Percentiles rank a stretch among this genome's conserved stretches.
These are phyloP conservation scores for Ganoderma sp. DNA, from an alignment of 1,284 basidiomycete species.

Conservation along the genomic window DNA sequence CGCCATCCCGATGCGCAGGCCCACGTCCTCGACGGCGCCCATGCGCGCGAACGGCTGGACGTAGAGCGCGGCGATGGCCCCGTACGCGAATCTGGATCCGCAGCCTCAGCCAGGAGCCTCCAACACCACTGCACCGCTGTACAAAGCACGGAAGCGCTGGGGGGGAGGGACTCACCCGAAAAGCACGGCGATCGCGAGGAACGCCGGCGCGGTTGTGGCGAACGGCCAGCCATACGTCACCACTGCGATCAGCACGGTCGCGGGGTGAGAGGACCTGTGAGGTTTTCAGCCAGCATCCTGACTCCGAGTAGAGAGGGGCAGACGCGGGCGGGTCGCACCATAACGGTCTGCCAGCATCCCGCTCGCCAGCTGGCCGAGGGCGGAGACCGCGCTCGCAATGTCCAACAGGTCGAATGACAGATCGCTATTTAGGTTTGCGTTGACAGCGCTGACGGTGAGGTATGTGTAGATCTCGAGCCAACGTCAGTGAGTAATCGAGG, in stretches of 20 bases:
- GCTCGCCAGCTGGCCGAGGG: constrained; percentile 45
- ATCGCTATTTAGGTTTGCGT: constrained; percentile 40
- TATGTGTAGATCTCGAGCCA: not conserved
- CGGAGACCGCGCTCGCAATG: constrained; percentile 50
- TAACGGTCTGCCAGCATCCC: constrained; percentile 48
- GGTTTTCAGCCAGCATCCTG: too few relatives aligned
- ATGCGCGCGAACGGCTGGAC: constrained; percentile 59
- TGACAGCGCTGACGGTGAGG: constrained; percentile 12
- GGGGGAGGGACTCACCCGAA: not conserved
- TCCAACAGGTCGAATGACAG: constrained; percentile 53
- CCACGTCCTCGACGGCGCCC: constrained; percentile 59
- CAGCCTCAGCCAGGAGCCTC: too few relatives aligned
- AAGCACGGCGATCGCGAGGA: constrained; percentile 46
- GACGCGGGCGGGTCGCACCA: constrained; percentile 35
- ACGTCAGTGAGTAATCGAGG: too few relatives aligned
- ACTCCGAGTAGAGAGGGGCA: too few relatives aligned
- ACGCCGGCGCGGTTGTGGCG: constrained; percentile 44
- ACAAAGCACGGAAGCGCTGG: too few relatives aligned
- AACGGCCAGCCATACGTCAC: constrained; percentile 65
- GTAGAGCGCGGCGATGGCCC: constrained; percentile 61
- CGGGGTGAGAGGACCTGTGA: constrained; percentile 56
- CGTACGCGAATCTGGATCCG: too few relatives aligned
- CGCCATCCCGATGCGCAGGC: constrained; percentile 57
- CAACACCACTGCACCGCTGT: too few relatives aligned
- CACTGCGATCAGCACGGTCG: constrained; percentile 51